Base-by-base conservation (phyloP, 306 rosid genomes). In the Quillaja saponaria region DNA sequence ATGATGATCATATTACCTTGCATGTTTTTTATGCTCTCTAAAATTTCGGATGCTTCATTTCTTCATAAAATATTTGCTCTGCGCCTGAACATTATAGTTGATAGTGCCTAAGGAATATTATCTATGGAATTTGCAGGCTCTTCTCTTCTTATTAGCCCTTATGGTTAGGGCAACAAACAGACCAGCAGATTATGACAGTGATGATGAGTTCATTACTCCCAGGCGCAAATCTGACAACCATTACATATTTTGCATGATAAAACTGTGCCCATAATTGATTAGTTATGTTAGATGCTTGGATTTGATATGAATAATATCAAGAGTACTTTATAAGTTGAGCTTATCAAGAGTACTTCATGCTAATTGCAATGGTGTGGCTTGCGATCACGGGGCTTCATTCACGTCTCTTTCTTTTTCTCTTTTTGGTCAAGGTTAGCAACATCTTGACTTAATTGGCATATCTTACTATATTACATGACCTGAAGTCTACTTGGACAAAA, bases 191-290 rank as follows among this genome's bases (percentile, higher is more conserved):
- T 87, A 87, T 56, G 99, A 94, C 79, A 94, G 99, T 67, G 97
- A 94, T 65, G 99, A 94, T 47, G 99, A 94, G 81, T 67, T 67
- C 71, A 62, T 83, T 62, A 82, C 81, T 67, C 75, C 84, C 60
- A 87, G 96, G 80, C 95, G 69, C 95, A 77, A 76, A 67, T 58
- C 35, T 82, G 95, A 47, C 97, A 91, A 76, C 99, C 99, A 13
- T 69, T 94, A 76, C 76, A 25, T 2, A 25, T n/a, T n/a, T n/a
- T 4, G 2, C 31, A 25, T 25, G 31, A 25, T 25, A 25, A 2
- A 25, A 25, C 31, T 25, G 2, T 25, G 31, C 31, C 31, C 31
- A 25, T 12, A 2, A 39, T 39, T 7, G n/a, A n/a, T n/a, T n/a
- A n/a, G n/a, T n/a, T n/a, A n/a, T n/a, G n/a, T n/a, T n/a, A n/a